Evolutionary conservation across 441 rosid species (phyloP), one percentile per base, ranked within the genome.

Genomic region (Geranium incanum): DNA sequence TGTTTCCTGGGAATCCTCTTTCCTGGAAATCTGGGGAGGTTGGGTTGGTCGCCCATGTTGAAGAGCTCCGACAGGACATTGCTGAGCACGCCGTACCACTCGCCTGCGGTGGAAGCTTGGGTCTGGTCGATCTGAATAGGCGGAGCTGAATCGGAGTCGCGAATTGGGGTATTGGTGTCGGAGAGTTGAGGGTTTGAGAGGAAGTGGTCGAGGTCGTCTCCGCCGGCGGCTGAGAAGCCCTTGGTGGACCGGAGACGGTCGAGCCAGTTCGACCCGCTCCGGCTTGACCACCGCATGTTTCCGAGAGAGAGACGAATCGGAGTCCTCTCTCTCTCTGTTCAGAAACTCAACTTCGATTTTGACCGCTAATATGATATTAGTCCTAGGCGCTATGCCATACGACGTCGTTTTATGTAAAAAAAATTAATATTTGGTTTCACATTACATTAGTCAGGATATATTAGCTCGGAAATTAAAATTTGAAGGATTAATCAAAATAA

Each of bases 61-160:
- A 93, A 93, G 43, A 93, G 94, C 80, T 89, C 94, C 36, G 88
- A 88, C 59, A 93, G 92, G 48, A 86, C 90, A 81, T 86, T 81
- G 81, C 70, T 81, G 63, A 83, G 70, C 2, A n/a, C 2, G 39
- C 87, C 89, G 68, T 77, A 75, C 96, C 89, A 88, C 75, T 89
- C 84, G 18, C 73, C 78, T 0, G 76, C 80, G 50, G 57, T 63
- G 6, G 13, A 9, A 19, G 36, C 60, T 6, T 15, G 28, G 66
- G 5, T 8, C 70, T 50, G 65, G 19, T 52, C 81, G 39, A 73
- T 73, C 72, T 80, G 81, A 0, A 75, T 70, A 41, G 63, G 60
- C 38, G 81, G 73, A 62, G 64, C 21, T 4, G 36, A 19, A 21
- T 0, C 21, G 81, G 1, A 36, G 68, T 84, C 75, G 57, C 72